These are phyloP conservation scores for Lagenaria siceraria DNA, from an alignment of 306 rosid genomes.

Conservation along the genomic window DNA sequence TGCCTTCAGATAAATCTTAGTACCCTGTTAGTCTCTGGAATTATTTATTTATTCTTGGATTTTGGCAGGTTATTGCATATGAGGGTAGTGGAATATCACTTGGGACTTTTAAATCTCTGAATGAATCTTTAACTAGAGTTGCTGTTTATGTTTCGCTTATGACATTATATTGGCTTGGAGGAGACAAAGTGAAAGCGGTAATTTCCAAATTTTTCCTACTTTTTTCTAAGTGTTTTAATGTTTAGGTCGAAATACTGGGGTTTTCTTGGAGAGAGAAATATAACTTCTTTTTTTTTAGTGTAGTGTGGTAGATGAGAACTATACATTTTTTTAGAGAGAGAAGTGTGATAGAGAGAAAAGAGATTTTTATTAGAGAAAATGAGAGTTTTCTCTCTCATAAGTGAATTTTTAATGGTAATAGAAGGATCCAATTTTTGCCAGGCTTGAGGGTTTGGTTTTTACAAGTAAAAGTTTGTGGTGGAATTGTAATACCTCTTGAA, in stretches of 20 bases:
- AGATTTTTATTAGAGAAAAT: background rate
- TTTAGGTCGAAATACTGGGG: background rate
- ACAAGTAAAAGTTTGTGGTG: background rate
- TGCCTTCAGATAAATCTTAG: background rate
- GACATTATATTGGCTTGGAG: slow-evolving; percentile 79
- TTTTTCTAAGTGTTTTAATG: background rate
- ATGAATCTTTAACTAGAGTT: slow-evolving; percentile 82
- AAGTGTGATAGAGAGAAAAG: background rate
- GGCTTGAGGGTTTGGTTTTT: background rate
- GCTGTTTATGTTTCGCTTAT: slow-evolving; percentile 75
- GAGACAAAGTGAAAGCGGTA: slow-evolving; percentile 97
- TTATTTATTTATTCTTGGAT: slow-evolving; percentile 14
- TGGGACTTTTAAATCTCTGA: slow-evolving; percentile 69
- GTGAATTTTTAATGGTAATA: background rate
- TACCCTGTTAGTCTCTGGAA: background rate
- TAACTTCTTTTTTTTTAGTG: background rate
- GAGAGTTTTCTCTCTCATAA: background rate
- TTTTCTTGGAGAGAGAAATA: background rate
- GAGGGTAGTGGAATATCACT: slow-evolving; percentile 84
- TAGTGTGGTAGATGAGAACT: background rate
- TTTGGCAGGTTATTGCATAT: slow-evolving; percentile 70
- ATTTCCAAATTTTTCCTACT: slow-evolving; percentile 8
- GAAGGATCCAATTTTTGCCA: background rate
- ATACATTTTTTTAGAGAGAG: background rate
- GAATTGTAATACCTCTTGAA: background rate